phyloP scores from a whole-genome alignment of 192 early-diverging fungal genomes.

The Kappamyces sp. region DNA sequence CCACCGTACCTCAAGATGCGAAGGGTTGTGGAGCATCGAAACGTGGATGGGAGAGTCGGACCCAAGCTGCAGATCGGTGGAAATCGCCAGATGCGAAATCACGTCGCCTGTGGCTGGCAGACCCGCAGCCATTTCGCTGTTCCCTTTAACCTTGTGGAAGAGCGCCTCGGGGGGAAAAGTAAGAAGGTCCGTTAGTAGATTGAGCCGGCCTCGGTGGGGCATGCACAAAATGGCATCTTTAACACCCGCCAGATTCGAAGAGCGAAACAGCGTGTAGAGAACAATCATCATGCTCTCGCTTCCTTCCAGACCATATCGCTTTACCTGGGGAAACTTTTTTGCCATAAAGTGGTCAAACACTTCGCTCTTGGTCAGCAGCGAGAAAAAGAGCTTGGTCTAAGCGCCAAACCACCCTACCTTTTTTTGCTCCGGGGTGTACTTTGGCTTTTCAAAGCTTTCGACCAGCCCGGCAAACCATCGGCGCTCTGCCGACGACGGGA shows the following conservation, averaged over 20 bases:
- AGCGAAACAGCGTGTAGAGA: slow-evolving; percentile 77
- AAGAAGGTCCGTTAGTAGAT: slow-evolving; percentile 83
- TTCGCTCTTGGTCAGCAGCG: slow-evolving; percentile 62
- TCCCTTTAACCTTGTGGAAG: slow-evolving; percentile 93
- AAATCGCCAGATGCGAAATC: slow-evolving; percentile 76
- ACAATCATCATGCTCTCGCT: slow-evolving; percentile 91
- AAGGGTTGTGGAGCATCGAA: slow-evolving; percentile 92
- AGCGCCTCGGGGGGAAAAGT: slow-evolving; percentile 72
- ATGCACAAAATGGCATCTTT: slow-evolving; percentile 86
- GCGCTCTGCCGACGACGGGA: slow-evolving; percentile 66
- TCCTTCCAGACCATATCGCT: slow-evolving; percentile 94
- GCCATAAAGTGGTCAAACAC: slow-evolving; percentile 97
- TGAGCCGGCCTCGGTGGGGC: slow-evolving; percentile 95
- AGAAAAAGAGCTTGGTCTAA: slow-evolving; percentile 39
- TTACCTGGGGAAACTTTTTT: slow-evolving; percentile 92
- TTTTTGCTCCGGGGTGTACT: slow-evolving; percentile 56
- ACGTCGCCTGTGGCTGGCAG: slow-evolving; percentile 85
- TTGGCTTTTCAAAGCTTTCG: slow-evolving; percentile 64
- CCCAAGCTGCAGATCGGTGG: slow-evolving; percentile 64
- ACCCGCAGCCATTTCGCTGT: slow-evolving; percentile 77
- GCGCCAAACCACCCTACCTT: slow-evolving; percentile 20
- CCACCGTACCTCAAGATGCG: slow-evolving; percentile 66
- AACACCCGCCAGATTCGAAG: slow-evolving; percentile 58
- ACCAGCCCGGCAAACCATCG: slow-evolving; percentile 84
- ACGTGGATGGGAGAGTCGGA: slow-evolving; percentile 62